Conservation (phyloP, 495 filamentous ascomycete species). For the Hypoxylon intermedium region DNA sequence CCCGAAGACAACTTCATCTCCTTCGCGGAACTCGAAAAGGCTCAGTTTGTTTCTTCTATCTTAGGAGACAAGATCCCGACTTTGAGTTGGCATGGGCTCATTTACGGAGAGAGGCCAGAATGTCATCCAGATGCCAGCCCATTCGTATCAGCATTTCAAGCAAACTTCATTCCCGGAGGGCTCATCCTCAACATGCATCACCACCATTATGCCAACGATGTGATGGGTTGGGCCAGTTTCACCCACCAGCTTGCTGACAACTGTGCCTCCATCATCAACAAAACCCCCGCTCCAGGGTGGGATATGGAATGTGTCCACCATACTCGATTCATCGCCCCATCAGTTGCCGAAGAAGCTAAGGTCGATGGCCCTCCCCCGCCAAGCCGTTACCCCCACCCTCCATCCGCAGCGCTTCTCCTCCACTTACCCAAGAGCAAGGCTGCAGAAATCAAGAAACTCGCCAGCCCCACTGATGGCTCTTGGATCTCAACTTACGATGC, state of each 20-base stretch:
- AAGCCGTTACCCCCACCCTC: slow-evolving; percentile 42
- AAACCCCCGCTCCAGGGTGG: slow-evolving; percentile 46
- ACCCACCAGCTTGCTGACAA: slow-evolving; percentile 54
- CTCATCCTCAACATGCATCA: slow-evolving; percentile 53
- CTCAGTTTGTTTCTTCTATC: slow-evolving; percentile 38
- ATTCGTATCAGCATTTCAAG: slow-evolving; percentile 49
- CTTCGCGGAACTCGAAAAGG: slow-evolving; percentile 42
- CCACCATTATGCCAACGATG: slow-evolving; percentile 55
- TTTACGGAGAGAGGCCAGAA: slow-evolving; percentile 52
- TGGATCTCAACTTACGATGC: slow-evolving; percentile 57
- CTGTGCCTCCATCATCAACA: slow-evolving; percentile 45
- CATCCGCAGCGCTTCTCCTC: slow-evolving; percentile 44
- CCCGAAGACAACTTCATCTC: slow-evolving; percentile 43
- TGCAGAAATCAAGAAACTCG: slow-evolving; percentile 48
- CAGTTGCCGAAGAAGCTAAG: slow-evolving; percentile 31
- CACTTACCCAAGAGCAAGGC: slow-evolving; percentile 54
- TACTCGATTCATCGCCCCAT: slow-evolving; percentile 41
- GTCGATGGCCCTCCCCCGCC: slow-evolving; percentile 45
- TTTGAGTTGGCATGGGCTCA: slow-evolving; percentile 49
- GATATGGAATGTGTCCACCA: slow-evolving; percentile 44
- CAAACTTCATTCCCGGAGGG: slow-evolving; percentile 52
- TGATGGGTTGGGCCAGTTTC: slow-evolving; percentile 52
- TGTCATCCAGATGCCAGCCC: slow-evolving; percentile 45
- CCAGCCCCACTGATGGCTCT: slow-evolving; percentile 38
- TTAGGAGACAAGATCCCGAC: slow-evolving; percentile 42